Base-by-base conservation (phyloP, 2,329 filamentous ascomycete genomes). In the Microsporum audouinii region DNA sequence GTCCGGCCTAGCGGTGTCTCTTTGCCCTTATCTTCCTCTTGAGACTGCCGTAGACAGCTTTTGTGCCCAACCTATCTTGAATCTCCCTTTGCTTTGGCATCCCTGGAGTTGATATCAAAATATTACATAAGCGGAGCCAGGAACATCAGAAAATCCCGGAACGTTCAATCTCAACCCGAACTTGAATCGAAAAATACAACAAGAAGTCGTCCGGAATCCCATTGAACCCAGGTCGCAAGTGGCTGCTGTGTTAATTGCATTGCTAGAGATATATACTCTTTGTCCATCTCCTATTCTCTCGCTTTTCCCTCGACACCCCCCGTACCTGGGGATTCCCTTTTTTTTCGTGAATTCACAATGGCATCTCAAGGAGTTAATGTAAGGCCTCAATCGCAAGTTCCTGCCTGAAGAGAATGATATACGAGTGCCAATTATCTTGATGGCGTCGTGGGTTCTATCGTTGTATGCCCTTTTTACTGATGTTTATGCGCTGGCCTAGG, bases 341-440 rank as follows among this genome's bases (percentile, higher is more conserved):
- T 70, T 72, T 71, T 67, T 69, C 68, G 68, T 73, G 68, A 23
- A 69, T 41, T 69, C 76, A 78, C 68, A 66, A 87, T 87, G 84
- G 82, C 84, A 66, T 79, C 83, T 67, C 84, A 85, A 74, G 84
- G 84, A 80, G 83, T 86, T 74, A 87, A 87, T 76, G 84, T 87
- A 70, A 71, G 77, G 49, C 49, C 17, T n/a, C 27, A 43, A 53
- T 29, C 49, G 49, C 49, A 14, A 53, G 17, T 34, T 53, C 49
- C 49, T 53, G 49, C 4, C 45, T 31, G 49, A 8, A 53, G 33
- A 38, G 4, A 39, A 6, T 49, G 29, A 29, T 27, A 31, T 43
- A 14, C 39, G 39, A 12, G 41, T 17, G 12, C n/a, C 38, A 5
- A n/a, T 55, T 51, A 17, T 29, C 33, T n/a, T 3, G 57, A 43